Percentiles rank a stretch among this genome's conserved stretches.
Conservation (phyloP, 1,284 basidiomycete genomes). For the Malassezia globosa region DNA sequence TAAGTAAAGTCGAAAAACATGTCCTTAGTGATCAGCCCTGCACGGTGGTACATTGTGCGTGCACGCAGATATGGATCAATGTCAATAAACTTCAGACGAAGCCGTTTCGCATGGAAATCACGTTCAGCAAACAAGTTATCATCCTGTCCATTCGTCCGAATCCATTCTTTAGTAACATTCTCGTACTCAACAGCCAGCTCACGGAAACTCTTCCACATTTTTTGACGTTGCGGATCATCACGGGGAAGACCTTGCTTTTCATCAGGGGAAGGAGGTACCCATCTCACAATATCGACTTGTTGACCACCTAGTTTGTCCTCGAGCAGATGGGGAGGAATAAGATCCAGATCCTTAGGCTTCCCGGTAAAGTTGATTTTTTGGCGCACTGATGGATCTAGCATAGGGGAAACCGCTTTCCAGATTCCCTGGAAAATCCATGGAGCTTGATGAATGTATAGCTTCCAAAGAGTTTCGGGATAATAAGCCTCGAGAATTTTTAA, state of each 20-base stretch:
- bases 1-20: conserved; percentile 39
- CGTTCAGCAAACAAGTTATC: conserved; percentile 26
- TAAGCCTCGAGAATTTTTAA: conserved; percentile 46
- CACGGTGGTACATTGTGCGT: conserved; percentile 42
- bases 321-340: conserved; percentile 32
- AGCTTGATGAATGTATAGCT: conserved; percentile 47
- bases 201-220: conserved; percentile 35
- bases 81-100: conserved; percentile 45
- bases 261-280: conserved; percentile 27
- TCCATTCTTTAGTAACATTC: conserved; percentile 42
- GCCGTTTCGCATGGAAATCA: conserved; percentile 36
- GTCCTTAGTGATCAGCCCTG: conserved; percentile 44
- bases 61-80: conserved; percentile 45
- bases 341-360: conserved; percentile 36
- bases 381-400: conserved; percentile 43
- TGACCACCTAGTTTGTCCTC: conserved; percentile 26
- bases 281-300: conserved; percentile 24
- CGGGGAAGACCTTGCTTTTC: conserved; percentile 43
- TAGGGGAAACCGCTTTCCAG: conserved; percentile 43
- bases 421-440: conserved; percentile 49
- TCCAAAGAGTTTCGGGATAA: conserved; percentile 48
- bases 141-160: conserved; percentile 24
- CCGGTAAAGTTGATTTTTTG: conserved; percentile 43
- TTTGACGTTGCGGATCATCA: conserved; percentile 37
- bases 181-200: conserved; percentile 39